Evolutionary conservation across 2,329 filamentous ascomycete genomes (phyloP).

Genomic region (Sclerotinia trifoliorum): DNA sequence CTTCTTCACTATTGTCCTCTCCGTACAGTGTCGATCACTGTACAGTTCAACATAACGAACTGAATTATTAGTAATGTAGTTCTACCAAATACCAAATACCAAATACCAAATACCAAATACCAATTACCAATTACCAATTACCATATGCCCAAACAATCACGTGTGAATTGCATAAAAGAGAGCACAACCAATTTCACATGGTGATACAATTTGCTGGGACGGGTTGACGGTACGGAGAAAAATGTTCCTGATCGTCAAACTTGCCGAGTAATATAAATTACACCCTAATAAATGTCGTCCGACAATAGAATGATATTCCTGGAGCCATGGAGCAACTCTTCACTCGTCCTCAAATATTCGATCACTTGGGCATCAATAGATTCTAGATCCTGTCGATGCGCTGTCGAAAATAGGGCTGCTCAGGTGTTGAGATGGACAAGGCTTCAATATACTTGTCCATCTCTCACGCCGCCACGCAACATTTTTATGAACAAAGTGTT

Average conservation of each 20-base stretch:
- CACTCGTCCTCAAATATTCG: conserved; percentile 14
- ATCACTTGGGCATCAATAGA: conserved; percentile 37
- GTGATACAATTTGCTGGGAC: conserved; percentile 1
- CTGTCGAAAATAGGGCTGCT: conserved; percentile 35
- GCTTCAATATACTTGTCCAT: conserved; percentile 33
- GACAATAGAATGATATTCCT: conserved; percentile 7
- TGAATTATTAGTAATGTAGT: not conserved
- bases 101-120: too few relatives aligned
- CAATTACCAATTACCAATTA: too few relatives aligned
- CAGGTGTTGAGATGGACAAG: conserved; percentile 18
- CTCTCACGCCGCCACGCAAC: conserved; percentile 38
- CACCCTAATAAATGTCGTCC: conserved; percentile 16
- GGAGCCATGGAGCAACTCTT: not conserved
- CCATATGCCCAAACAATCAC: not conserved
- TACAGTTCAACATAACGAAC: not conserved
- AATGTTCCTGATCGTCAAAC: conserved; percentile 22
- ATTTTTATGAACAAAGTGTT: conserved; percentile 20
- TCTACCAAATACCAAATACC: too few relatives aligned
- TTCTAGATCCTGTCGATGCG: conserved; percentile 30
- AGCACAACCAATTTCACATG: not conserved
- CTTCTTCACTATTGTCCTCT: not conserved
- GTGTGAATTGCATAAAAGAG: not conserved
- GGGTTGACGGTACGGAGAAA: conserved; percentile 11
- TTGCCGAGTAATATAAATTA: conserved; percentile 17
- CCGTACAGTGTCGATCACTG: not conserved